Conservation (phyloP, 768 basidiomycete genomes). For the Cubamyces lactineus region DNA sequence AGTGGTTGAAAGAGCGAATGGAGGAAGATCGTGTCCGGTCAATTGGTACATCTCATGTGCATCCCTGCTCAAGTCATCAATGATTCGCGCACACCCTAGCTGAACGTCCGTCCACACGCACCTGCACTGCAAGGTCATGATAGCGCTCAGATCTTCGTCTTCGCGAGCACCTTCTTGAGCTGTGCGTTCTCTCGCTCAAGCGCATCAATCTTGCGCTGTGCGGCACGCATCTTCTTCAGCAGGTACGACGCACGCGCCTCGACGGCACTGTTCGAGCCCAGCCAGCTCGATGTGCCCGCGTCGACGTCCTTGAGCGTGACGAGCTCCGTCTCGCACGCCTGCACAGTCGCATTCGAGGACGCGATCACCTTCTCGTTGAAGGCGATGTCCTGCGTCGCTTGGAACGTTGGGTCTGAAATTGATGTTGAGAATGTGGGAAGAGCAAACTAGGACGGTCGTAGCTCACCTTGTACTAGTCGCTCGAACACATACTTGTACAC, state of each 20-base stretch:
- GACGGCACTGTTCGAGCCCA: conserved; percentile 53
- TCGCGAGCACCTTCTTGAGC: conserved; percentile 51
- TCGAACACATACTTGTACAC: conserved; percentile 87
- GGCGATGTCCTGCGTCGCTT: conserved; percentile 78
- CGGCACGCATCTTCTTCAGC: conserved; percentile 72
- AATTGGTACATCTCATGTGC: no score
- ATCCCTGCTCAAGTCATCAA: no score
- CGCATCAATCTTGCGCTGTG: conserved; percentile 65
- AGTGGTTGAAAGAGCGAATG: no score
- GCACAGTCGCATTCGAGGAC: conserved; percentile 63
- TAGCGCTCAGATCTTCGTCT: conserved; percentile 3
- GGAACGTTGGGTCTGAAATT: conserved; percentile 69
- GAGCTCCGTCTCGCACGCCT: conserved; percentile 78
- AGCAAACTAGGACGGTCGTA: not conserved
- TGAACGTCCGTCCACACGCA: not conserved
- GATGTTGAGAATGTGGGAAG: not conserved
- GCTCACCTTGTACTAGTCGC: conserved; percentile 72
- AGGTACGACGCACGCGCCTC: conserved; percentile 67
- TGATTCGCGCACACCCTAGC: no score
- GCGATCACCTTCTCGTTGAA: conserved; percentile 71
- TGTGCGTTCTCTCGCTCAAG: conserved; percentile 74
- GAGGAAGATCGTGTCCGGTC: no score
- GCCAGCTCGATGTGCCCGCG: conserved; percentile 48
- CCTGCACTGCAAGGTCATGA: not conserved
- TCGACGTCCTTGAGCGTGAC: conserved; percentile 66